Evolutionary conservation across 2,329 filamentous ascomycete species (phyloP).

Genomic region (Botrytis porri): DNA sequence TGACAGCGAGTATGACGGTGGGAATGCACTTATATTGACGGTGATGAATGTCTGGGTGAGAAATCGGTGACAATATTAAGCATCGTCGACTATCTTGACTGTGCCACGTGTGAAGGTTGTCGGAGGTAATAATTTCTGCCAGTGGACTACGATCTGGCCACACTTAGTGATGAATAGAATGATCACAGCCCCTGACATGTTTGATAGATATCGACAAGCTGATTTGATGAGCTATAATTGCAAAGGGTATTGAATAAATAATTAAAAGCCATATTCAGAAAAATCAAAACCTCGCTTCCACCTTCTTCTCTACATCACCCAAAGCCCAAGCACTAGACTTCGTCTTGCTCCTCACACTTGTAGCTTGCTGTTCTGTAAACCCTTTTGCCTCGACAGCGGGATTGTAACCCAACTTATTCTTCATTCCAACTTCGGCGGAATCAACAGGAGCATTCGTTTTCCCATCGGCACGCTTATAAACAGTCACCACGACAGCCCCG

Average conservation of each 20-base stretch:
- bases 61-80: fast-evolving
- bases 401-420: conserved; percentile 79
- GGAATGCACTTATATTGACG: not conserved
- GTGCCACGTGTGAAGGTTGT: fast-evolving
- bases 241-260: not conserved
- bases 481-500: conserved; percentile 84
- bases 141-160: not conserved
- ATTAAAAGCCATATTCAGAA: not conserved
- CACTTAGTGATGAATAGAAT: not conserved
- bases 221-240: not conserved
- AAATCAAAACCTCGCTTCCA: conserved; percentile 62
- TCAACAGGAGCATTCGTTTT: conserved; percentile 61
- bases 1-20: fast-evolving
- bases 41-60: not conserved
- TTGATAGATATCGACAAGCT: fast-evolving
- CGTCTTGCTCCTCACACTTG: conserved; percentile 66
- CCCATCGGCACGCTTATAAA: conserved; percentile 83
- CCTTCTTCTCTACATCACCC: conserved; percentile 70
- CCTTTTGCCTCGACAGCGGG: conserved; percentile 86
- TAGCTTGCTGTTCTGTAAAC: conserved; percentile 75
- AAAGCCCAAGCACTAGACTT: conserved; percentile 70
- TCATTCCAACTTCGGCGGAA: conserved; percentile 61
- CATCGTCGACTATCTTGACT: fast-evolving
- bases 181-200: not conserved
- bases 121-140: fast-evolving